A percentile compares a stretch with the other conserved stretches of the same genome.
Conservation (phyloP, 2,329 filamentous ascomycete species). For the Trichoderma koningiopsis region DNA sequence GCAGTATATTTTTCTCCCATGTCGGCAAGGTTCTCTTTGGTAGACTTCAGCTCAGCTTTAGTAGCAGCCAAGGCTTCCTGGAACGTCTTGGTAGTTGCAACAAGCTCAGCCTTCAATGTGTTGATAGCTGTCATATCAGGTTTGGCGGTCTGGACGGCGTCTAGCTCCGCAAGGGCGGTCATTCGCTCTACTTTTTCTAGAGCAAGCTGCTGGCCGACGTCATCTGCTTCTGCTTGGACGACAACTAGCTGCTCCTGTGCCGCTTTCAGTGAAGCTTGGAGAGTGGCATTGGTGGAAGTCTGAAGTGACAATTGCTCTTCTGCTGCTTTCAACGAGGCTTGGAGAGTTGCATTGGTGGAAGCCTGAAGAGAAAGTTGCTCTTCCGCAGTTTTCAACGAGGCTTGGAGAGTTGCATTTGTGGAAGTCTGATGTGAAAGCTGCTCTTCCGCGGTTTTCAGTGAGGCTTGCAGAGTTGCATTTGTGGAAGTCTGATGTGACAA, state of each 20-base stretch:
- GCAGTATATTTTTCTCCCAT: conserved; percentile 40
- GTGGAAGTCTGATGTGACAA: conserved; percentile 41
- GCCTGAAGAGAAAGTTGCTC: conserved; percentile 43
- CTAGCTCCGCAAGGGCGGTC: conserved; percentile 61
- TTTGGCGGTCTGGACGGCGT: conserved; percentile 58
- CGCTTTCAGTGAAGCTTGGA: conserved; percentile 41
- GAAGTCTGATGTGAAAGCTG: conserved; percentile 41
- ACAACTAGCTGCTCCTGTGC: conserved; percentile 49
- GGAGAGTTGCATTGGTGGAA: conserved; percentile 41
- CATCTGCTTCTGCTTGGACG: conserved; percentile 51
- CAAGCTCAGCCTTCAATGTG: conserved; percentile 53
- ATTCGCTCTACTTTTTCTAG: conserved; percentile 63
- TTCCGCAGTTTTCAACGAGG: conserved; percentile 42
- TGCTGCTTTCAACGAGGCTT: conserved; percentile 42
- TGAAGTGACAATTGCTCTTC: conserved; percentile 43
- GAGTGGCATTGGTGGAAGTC: conserved; percentile 40
- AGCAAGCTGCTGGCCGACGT: conserved; percentile 56
- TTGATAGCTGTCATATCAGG: conserved; percentile 59
- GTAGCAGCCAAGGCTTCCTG: conserved; percentile 45
- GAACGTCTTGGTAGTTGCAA: conserved; percentile 50
- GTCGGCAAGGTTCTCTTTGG: conserved; percentile 39
- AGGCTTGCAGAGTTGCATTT: conserved; percentile 41
- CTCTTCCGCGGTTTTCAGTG: conserved; percentile 43
- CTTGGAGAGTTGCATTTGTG: conserved; percentile 42
- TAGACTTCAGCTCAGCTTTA: conserved; percentile 40